phyloP scores from a whole-genome alignment of 1,139 yeast genomes.

The Candida sp. region DNA sequence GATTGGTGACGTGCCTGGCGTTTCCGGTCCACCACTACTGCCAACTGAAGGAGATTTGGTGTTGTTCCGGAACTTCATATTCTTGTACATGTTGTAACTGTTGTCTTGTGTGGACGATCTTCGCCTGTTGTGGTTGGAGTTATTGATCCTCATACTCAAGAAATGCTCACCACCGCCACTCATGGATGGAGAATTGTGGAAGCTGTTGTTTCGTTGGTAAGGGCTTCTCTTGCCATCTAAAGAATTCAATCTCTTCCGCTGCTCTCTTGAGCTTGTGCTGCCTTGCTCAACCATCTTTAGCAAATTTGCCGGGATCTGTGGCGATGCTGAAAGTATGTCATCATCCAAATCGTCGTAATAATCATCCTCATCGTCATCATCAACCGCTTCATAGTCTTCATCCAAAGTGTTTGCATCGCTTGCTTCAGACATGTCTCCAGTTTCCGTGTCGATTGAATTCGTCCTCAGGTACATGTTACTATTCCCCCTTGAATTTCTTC shows the following conservation, averaged over 20 bases:
- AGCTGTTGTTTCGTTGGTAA: constrained; percentile 1
- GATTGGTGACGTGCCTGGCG: constrained; percentile 10
- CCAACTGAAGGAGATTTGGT: constrained; percentile 7
- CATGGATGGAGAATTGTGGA: background rate
- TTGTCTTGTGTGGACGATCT: constrained; percentile 36
- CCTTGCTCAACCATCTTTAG: constrained; percentile 58
- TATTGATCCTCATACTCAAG: constrained; percentile 1
- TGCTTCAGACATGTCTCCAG: background rate
- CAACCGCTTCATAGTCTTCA: constrained; percentile 17
- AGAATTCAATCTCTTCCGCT: background rate
- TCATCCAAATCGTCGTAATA: constrained; percentile 55
- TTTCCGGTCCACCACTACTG: background rate
- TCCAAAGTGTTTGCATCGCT: constrained; percentile 1
- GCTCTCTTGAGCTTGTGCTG: background rate
- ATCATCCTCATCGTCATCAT: constrained; percentile 24
- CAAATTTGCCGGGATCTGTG: constrained; percentile 67
- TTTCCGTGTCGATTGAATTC: constrained; percentile 9
- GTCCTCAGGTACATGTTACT: background rate
- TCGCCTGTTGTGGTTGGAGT: constrained; percentile 23
- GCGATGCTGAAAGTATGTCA: constrained; percentile 61
- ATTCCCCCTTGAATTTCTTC: constrained; percentile 8
- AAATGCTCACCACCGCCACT: constrained; percentile 3
- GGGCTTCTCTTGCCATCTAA: constrained; percentile 3
- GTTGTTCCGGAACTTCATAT: constrained; percentile 28
- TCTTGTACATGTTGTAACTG: constrained; percentile 13